Evolutionary conservation across 371 early-diverging fungal species (phyloP).

Genomic region (Mortierella sp.): DNA sequence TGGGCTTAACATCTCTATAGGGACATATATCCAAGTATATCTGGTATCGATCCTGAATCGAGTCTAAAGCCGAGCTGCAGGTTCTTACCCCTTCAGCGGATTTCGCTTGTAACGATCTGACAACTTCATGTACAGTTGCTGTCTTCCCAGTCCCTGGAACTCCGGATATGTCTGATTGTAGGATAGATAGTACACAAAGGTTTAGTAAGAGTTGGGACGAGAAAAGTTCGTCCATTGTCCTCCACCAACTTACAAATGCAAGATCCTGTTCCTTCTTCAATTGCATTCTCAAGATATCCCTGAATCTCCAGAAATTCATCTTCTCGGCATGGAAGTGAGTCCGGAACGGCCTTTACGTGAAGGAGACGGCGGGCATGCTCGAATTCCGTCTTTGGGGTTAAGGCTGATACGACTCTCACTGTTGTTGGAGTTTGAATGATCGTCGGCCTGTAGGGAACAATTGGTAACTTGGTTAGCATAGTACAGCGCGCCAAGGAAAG

Average conservation of each 20-base stretch:
- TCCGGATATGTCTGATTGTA: conserved; percentile 85
- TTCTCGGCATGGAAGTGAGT: conserved; percentile 91
- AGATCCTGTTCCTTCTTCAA: conserved; percentile 81
- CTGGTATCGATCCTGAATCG: background rate
- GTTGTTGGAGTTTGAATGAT: conserved; percentile 27
- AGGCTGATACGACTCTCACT: conserved; percentile 27
- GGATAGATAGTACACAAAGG: background rate
- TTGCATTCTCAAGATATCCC: conserved; percentile 74
- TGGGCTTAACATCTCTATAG: too few species aligned
- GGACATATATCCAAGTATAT: too few species aligned
- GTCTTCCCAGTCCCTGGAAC: conserved; percentile 99
- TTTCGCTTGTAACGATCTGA: conserved; percentile 77
- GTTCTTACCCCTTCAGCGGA: conserved; percentile 70
- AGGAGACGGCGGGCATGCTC: conserved; percentile 79
- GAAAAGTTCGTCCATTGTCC: background rate
- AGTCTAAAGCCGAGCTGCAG: background rate
- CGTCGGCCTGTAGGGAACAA: conserved; percentile 5
- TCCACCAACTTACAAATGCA: conserved; percentile 76
- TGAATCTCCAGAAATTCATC: conserved; percentile 85
- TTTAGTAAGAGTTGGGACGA: background rate
- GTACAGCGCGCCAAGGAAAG: too few species aligned
- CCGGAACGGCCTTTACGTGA: conserved; percentile 92
- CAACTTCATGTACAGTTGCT: conserved; percentile 90
- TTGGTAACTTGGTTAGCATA: background rate
- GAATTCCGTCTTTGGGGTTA: conserved; percentile 52